These are phyloP conservation scores for Pseudotulostoma volvatum DNA, from an alignment of 495 filamentous ascomycete genomes.

Conservation along the genomic window DNA sequence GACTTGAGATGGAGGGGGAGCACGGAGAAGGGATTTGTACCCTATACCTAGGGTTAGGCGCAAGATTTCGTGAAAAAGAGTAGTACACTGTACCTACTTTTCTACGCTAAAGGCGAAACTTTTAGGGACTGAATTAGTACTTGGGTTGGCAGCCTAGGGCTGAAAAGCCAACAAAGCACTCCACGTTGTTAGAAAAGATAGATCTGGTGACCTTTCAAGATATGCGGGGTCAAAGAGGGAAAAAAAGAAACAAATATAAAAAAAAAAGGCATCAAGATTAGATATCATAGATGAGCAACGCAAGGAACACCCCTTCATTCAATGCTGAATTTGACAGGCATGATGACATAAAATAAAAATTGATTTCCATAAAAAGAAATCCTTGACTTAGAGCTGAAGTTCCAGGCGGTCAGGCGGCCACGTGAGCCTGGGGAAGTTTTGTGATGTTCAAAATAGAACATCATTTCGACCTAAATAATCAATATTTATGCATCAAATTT, in stretches of 20 bases:
- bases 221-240: conserved; percentile 1
- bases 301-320: background rate
- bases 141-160: too few relatives aligned
- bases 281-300: background rate
- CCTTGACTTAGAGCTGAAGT: background rate
- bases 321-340: background rate
- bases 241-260: conserved; percentile 8
- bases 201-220: conserved; percentile 5
- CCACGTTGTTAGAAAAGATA: background rate
- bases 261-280: background rate
- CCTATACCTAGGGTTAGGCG: too few relatives aligned
- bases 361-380: background rate
- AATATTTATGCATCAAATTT: too few relatives aligned
- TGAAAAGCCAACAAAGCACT: conserved; percentile 5
- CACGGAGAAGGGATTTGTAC: too few relatives aligned
- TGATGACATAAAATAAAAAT: background rate
- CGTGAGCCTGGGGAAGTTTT: background rate
- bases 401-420: background rate
- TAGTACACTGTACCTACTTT: too few relatives aligned
- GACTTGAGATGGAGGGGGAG: too few relatives aligned
- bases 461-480: too few relatives aligned
- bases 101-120: too few relatives aligned
- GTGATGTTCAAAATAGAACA: too few relatives aligned
- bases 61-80: too few relatives aligned
- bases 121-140: too few relatives aligned